These are phyloP conservation scores for Yamadazyma atmosphaerica DNA, from an alignment of 1,139 yeast species.

Conservation along the genomic window DNA sequence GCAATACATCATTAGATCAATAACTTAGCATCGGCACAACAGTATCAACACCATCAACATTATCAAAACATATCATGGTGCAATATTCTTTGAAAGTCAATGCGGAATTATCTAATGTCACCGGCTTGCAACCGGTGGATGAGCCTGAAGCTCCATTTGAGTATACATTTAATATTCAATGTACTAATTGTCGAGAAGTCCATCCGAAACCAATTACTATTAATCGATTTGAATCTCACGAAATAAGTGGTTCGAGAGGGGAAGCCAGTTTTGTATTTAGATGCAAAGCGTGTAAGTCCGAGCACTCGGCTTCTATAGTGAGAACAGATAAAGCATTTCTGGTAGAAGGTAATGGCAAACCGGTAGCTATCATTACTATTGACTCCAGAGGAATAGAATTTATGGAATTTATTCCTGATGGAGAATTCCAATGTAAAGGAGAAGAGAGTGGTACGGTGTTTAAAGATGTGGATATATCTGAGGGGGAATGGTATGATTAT, in stretches of 20 bases:
- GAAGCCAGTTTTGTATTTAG: constrained; percentile 82
- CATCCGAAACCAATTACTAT: constrained; percentile 77
- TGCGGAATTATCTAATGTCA: constrained; percentile 65
- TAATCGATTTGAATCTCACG: constrained; percentile 61
- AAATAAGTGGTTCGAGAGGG: constrained; percentile 72
- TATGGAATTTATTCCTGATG: constrained; percentile 65
- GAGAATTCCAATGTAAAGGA: constrained; percentile 64
- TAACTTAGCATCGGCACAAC: no score
- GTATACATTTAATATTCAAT: constrained; percentile 69
- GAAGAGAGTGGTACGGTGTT: constrained; percentile 53
- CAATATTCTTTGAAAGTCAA: constrained; percentile 48
- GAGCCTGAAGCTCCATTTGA: constrained; percentile 63
- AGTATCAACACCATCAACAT: no score
- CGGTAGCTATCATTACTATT: constrained; percentile 57
- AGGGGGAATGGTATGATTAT: constrained; percentile 92
- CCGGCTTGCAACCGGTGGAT: constrained; percentile 66
- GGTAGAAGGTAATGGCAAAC: constrained; percentile 27
- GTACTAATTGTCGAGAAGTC: constrained; percentile 76
- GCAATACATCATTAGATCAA: no score
- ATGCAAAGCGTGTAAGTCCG: constrained; percentile 64
- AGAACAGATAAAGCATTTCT: constrained; percentile 33
- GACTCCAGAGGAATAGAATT: constrained; percentile 88
- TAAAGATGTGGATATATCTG: constrained; percentile 68
- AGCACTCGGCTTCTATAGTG: constrained; percentile 37
- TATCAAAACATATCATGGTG: no score